These are phyloP conservation scores for Brettanomyces naardenensis DNA, from an alignment of 805 yeast species.

Conservation along the genomic window DNA sequence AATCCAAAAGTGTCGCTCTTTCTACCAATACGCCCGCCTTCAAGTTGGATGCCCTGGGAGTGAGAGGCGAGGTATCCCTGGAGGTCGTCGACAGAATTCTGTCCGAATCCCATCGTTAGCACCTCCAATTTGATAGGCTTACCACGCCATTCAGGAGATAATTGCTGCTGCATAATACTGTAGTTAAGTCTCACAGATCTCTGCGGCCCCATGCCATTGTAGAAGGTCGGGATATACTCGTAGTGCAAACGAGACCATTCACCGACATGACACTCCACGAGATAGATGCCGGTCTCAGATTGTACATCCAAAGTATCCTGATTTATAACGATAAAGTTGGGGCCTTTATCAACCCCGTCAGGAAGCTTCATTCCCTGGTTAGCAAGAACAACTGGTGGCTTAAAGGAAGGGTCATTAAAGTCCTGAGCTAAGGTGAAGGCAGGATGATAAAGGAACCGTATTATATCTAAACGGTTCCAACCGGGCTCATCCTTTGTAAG, in stretches of 20 bases:
- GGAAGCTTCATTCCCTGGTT: constrained; percentile 26
- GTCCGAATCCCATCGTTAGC: constrained; percentile 54
- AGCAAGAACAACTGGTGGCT: constrained; percentile 21
- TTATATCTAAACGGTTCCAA: constrained; percentile 79
- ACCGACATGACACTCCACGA: constrained; percentile 62
- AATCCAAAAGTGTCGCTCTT: constrained; percentile 19
- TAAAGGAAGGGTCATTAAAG: constrained; percentile 32
- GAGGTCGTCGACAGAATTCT: constrained; percentile 44
- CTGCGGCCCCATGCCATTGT: constrained; percentile 59
- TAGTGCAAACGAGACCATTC: constrained; percentile 51
- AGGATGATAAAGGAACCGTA: constrained; percentile 76
- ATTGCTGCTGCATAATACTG: constrained; percentile 32
- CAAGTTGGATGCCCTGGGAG: constrained; percentile 12
- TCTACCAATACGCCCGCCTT: constrained; percentile 9
- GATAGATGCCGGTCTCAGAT: constrained; percentile 61
- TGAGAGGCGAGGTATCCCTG: constrained; percentile 22
- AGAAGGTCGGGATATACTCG: constrained; percentile 49
- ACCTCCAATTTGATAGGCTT: constrained; percentile 44
- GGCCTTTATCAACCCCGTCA: constrained; percentile 29
- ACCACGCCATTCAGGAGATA: constrained; percentile 27
- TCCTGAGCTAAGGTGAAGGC: constrained; percentile 70
- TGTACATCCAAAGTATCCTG: constrained; percentile 36
- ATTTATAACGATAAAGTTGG: constrained; percentile 40
- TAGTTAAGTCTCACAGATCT: constrained; percentile 40
- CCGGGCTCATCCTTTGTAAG: constrained; percentile 61